Evolutionary conservation across 805 yeast species (phyloP).

Genomic region (Kodamaea restingae): DNA sequence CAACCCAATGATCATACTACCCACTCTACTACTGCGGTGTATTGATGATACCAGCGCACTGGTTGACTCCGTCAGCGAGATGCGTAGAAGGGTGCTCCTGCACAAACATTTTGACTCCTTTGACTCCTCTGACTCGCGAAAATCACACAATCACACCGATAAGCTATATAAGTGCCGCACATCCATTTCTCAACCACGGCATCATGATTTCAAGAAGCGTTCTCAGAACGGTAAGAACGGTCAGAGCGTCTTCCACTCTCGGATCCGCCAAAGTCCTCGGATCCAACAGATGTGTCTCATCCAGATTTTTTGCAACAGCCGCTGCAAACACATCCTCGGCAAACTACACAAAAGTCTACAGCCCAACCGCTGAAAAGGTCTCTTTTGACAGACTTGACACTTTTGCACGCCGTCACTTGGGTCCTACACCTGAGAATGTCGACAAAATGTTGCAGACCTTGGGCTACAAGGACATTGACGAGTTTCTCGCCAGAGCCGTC

Average conservation of each 20-base stretch:
- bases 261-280: no score
- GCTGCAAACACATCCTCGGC: slow-evolving; percentile 55
- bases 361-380: slow-evolving; percentile 34
- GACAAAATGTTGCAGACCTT: slow-evolving; percentile 59
- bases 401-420: slow-evolving; percentile 87
- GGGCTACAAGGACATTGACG: slow-evolving; percentile 63
- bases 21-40: no score
- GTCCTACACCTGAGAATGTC: slow-evolving; percentile 67
- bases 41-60: no score
- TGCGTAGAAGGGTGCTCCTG: no score
- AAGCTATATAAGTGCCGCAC: neutral
- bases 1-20: no score
- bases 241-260: no score
- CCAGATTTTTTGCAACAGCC: neutral
- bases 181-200: neutral
- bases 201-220: slow-evolving; percentile 12
- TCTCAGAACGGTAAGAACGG: slow-evolving; percentile 4
- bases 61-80: no score
- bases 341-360: slow-evolving; percentile 45
- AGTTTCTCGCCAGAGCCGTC: slow-evolving; percentile 67
- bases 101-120: neutral
- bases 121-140: neutral
- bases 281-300: no score
- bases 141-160: neutral
- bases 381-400: slow-evolving; percentile 56